These are phyloP conservation scores for Clarireedia hainanense DNA, from an alignment of 2,329 filamentous ascomycete genomes.

Conservation along the genomic window DNA sequence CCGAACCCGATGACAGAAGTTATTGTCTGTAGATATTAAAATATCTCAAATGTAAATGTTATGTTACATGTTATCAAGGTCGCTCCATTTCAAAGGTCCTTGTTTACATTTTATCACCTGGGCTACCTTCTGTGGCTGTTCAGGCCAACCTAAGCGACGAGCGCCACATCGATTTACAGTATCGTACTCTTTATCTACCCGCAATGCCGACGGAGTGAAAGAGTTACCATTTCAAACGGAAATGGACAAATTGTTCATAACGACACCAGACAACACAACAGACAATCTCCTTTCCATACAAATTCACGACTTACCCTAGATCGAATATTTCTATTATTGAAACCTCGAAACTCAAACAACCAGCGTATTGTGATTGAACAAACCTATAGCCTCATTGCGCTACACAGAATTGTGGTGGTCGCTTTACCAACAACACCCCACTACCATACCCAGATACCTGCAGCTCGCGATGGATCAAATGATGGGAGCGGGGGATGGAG, in stretches of 20 bases:
- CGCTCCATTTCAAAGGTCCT: too few species aligned
- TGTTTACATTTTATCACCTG: too few species aligned
- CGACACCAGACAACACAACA: not conserved
- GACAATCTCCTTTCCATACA: not conserved
- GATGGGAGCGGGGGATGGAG: conserved; percentile 29
- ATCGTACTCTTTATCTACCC: not conserved
- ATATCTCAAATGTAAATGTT: too few species aligned
- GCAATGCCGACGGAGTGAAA: not conserved
- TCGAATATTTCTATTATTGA: not conserved
- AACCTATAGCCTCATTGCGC: not conserved
- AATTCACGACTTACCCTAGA: not conserved
- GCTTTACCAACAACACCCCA: not conserved
- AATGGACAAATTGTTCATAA: conserved; percentile 8
- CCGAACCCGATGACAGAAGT: too few species aligned
- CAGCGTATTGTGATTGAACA: too few species aligned
- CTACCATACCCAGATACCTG: not conserved
- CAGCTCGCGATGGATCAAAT: conserved; percentile 29
- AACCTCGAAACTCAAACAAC: not conserved
- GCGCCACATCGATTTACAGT: too few species aligned
- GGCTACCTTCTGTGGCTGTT: too few species aligned
- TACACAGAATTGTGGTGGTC: not conserved
- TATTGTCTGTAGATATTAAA: too few species aligned
- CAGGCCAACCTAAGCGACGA: too few species aligned
- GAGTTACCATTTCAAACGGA: not conserved
- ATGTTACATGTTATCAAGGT: too few species aligned